Base-by-base conservation (phyloP, 192 early-diverging fungal species). In the Spizellomyces punctatus region DNA sequence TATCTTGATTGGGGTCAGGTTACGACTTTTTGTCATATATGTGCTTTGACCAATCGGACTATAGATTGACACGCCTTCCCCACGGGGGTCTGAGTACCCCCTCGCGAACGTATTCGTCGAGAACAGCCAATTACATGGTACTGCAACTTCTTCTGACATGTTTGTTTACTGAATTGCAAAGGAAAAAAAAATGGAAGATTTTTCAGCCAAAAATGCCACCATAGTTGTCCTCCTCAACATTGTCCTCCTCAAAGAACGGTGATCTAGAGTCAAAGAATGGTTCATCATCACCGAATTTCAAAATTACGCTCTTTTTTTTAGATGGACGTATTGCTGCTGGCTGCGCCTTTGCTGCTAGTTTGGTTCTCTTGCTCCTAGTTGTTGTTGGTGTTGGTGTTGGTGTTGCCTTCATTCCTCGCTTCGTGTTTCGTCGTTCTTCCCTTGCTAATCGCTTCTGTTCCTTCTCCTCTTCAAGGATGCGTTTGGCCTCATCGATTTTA, bases 101-200 rank as follows among this genome's bases (percentile, higher is more conserved):
- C 46, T 5, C 2, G 69, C 57, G 27, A 70, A 70, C 0, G 69
- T 62, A 14, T 46, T 21, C 2, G 58, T 70, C 16, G 14, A 49
- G 6, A 46, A 42, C 12, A 70, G n/a, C 69, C 69, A 70, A 6
- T 70, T 70, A 1, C 19, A 3, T 9, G 69, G 69, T 1, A 64
- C 46, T 58, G 52, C 7, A 46, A 22, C 48, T 47, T n/a, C n/a
- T 58, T n/a, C 19, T 21, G 19, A 58, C 47, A n/a, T 57, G 8
- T 12, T 43, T 0, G n/a, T 8, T 57, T 68, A 58, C 42, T 16
- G 50, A n/a, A 58, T 36, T 9, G 36, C 36, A 43, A 0, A 4
- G 57, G n/a, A 36, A 17, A 58, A 68, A 68, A 68, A 68, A 68
- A 56, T 58, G n/a, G n/a, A n/a, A n/a, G n/a, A n/a, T n/a, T n/a